phyloP scores from a whole-genome alignment of 2,329 filamentous ascomycete species.

The Colletotrichum lentis region DNA sequence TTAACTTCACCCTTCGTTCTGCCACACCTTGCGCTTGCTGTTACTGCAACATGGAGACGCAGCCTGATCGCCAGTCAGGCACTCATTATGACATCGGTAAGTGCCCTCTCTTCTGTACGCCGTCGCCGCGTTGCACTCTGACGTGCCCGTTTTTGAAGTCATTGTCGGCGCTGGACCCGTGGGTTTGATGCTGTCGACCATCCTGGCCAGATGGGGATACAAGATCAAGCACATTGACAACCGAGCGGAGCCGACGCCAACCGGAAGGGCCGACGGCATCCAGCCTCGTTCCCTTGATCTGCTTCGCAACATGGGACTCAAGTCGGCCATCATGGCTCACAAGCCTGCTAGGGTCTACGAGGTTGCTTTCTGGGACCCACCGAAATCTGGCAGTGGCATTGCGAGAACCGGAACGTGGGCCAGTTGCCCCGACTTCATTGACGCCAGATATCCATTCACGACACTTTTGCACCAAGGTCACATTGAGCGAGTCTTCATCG shows the following conservation, averaged over 20 bases:
- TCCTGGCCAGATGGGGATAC: constrained; percentile 91
- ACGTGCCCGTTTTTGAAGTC: constrained; percentile 60
- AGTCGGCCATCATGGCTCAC: constrained; percentile 86
- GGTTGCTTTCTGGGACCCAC: constrained; percentile 77
- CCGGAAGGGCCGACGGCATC: constrained; percentile 89
- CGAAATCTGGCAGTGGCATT: constrained; percentile 64
- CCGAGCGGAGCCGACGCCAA: constrained; percentile 81
- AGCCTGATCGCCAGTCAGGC: constrained; percentile 28
- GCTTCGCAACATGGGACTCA: constrained; percentile 87
- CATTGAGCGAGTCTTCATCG: constrained; percentile 75
- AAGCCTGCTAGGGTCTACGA: constrained; percentile 87
- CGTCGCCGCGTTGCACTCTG: not conserved
- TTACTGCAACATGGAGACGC: constrained; percentile 25
- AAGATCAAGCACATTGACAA: constrained; percentile 96
- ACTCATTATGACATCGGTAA: constrained; percentile 57
- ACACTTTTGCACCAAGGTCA: constrained; percentile 75
- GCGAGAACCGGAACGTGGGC: constrained; percentile 79
- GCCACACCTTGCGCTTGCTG: not conserved
- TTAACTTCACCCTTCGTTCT: not conserved
- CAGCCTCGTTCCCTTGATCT: constrained; percentile 89
- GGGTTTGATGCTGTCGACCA: constrained; percentile 86
- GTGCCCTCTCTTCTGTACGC: constrained; percentile 13
- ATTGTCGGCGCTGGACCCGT: constrained; percentile 91
- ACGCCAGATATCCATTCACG: constrained; percentile 75
- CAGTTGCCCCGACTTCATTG: constrained; percentile 85